Percentiles rank a stretch among this genome's conserved stretches.
Evolutionary conservation across 345 rosid genomes (phyloP).

Genomic region (Pugionium cornutum): DNA sequence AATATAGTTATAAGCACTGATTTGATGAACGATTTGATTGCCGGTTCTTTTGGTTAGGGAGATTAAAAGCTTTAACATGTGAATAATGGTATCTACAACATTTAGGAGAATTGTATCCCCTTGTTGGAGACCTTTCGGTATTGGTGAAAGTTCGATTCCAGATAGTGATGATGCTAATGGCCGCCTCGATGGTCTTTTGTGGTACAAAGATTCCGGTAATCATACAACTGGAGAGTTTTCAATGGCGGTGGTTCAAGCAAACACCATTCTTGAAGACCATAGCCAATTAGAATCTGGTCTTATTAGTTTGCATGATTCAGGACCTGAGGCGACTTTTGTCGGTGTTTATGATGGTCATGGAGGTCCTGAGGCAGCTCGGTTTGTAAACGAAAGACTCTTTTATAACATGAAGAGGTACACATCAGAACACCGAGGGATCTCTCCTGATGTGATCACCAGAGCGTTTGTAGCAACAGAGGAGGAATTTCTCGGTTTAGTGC

Average conservation of each 20-base stretch:
- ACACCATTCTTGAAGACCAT: conserved; percentile 72
- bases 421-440: conserved; percentile 67
- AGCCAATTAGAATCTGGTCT: conserved; percentile 97
- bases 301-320: conserved; percentile 64
- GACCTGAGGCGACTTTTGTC: conserved; percentile 90
- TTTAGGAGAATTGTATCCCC: conserved; percentile 73
- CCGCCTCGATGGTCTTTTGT: conserved; percentile 70
- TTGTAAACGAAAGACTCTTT: conserved; percentile 73
- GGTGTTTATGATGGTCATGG: conserved; percentile 99
- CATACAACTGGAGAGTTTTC: conserved; percentile 82
- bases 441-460: conserved; percentile 76
- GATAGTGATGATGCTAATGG: conserved; percentile 61
- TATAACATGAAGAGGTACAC: conserved; percentile 64
- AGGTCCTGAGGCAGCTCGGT: conserved; percentile 92
- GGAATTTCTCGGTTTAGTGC: conserved; percentile 76
- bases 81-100: conserved; percentile 75
- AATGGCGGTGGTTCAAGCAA: conserved; percentile 97
- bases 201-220: conserved; percentile 82
- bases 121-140: conserved; percentile 86
- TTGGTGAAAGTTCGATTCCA: conserved; percentile 61
- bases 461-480: conserved; percentile 91
- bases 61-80: conserved; percentile 44
- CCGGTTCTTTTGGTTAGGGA: conserved; percentile 71
- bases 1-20: conserved; percentile 43
- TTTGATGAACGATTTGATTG: conserved; percentile 56